phyloP scores from a whole-genome alignment of 495 filamentous ascomycete species.

The Penicillium ochrochloron region DNA sequence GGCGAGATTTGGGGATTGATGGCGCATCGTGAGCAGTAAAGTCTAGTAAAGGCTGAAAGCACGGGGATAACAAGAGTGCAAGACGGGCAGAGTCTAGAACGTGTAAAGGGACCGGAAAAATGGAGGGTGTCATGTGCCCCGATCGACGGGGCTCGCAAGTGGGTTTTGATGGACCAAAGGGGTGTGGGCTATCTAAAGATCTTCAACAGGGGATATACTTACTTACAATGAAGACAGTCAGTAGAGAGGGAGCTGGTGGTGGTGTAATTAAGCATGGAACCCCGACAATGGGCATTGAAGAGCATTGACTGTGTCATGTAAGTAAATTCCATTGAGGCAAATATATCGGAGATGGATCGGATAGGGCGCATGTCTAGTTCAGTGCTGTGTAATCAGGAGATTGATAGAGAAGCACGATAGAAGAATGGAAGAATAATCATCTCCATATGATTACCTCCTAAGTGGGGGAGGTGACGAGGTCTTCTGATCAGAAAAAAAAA shows the following conservation, averaged over 20 bases:
- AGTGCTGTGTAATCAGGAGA: background rate
- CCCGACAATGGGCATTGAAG: conserved; percentile 2
- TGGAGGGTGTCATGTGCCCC: conserved; percentile 46
- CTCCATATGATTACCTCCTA: background rate
- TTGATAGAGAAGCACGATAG: background rate
- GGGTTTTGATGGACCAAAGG: background rate
- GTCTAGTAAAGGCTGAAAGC: background rate
- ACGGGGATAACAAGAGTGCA: conserved; percentile 6
- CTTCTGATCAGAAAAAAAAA: conserved; percentile 52
- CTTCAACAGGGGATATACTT: background rate
- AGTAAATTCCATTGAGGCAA: background rate
- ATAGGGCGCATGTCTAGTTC: background rate
- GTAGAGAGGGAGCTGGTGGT: background rate
- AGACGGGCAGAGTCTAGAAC: conserved; percentile 37
- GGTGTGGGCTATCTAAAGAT: conserved; percentile 9
- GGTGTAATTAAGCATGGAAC: background rate
- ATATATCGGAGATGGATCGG: background rate
- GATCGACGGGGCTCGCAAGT: conserved; percentile 37
- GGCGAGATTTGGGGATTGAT: background rate
- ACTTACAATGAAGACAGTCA: background rate
- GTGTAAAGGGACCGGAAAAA: conserved; percentile 32
- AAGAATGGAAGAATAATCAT: conserved; percentile 5
- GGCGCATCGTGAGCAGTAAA: background rate
- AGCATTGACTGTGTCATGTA: background rate
- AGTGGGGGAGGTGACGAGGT: conserved; percentile 43